phyloP scores from a whole-genome alignment of 495 filamentous ascomycete genomes.

The Annulohypoxylon stygium region DNA sequence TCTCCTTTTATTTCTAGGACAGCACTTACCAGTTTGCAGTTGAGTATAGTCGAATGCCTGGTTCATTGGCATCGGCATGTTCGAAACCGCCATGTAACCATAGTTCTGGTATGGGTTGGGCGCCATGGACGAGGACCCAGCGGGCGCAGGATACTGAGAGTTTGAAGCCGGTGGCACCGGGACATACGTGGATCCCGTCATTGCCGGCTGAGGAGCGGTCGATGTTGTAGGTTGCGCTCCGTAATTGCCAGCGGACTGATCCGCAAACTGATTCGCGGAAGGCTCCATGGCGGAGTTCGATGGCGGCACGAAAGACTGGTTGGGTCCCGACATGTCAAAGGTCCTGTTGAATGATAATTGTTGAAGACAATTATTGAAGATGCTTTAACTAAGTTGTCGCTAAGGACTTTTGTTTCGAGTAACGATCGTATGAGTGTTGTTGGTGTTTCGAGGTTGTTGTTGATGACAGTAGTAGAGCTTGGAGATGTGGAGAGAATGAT shows the following conservation, averaged over 20 bases:
- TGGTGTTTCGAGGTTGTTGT: not conserved
- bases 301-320: not conserved
- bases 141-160: not conserved
- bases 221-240: not conserved
- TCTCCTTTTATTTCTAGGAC: not conserved
- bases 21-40: slow-evolving; percentile 2
- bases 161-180: slow-evolving; percentile 6
- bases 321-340: not conserved
- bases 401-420: not conserved
- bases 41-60: not conserved
- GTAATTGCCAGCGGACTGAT: not conserved
- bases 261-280: not conserved
- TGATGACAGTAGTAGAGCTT: not conserved
- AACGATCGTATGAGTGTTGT: not conserved
- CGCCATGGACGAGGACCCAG: slow-evolving; percentile 41
- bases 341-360: slow-evolving; percentile 1
- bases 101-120: not conserved
- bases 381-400: slow-evolving; percentile 6
- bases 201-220: slow-evolving; percentile 23
- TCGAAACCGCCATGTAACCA: not conserved
- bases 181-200: slow-evolving; percentile 17
- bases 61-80: not conserved
- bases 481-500: slow-evolving; percentile 2
- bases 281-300: not conserved
- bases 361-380: not conserved